phyloP scores from a whole-genome alignment of 1,139 yeast species.

The Kurtzmaniella natalensis region DNA sequence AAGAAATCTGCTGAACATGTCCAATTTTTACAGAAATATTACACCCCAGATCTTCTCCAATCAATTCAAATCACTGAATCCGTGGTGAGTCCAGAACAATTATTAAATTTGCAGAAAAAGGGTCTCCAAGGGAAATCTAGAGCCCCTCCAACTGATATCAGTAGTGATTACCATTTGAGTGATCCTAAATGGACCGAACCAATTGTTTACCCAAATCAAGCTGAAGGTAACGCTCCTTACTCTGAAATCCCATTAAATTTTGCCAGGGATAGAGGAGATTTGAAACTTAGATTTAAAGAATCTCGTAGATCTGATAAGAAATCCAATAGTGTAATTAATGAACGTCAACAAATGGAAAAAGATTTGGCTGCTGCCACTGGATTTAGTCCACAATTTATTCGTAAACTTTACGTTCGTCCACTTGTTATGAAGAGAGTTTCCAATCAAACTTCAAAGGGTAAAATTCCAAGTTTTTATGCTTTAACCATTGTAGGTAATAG shows the following conservation, averaged over 20 bases:
- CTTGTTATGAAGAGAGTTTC: constrained; percentile 76
- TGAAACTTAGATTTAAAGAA: constrained; percentile 31
- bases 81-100: constrained; percentile 60
- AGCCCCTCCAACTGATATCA: constrained; percentile 26
- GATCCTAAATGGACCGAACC: constrained; percentile 49
- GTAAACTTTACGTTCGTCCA: constrained; percentile 61
- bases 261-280: constrained; percentile 39
- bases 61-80: constrained; percentile 80
- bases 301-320: constrained; percentile 12
- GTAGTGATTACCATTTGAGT: constrained; percentile 26
- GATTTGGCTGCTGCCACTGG: constrained; percentile 73
- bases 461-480: constrained; percentile 79
- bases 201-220: constrained; percentile 44
- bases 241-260: constrained; percentile 39
- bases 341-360: constrained; percentile 38
- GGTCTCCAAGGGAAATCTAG: constrained; percentile 30
- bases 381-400: constrained; percentile 60
- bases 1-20: constrained; percentile 41
- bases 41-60: constrained; percentile 72
- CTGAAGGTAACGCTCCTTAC: constrained; percentile 35
- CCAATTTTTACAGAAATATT: constrained; percentile 61
- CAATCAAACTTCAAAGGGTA: constrained; percentile 93
- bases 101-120: constrained; percentile 28
- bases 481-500: constrained; percentile 90
- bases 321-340: constrained; percentile 14